These are phyloP conservation scores for Sporobolus alterniflorus DNA, from an alignment of 202 grass and related monocot genomes.

Conservation along the genomic window DNA sequence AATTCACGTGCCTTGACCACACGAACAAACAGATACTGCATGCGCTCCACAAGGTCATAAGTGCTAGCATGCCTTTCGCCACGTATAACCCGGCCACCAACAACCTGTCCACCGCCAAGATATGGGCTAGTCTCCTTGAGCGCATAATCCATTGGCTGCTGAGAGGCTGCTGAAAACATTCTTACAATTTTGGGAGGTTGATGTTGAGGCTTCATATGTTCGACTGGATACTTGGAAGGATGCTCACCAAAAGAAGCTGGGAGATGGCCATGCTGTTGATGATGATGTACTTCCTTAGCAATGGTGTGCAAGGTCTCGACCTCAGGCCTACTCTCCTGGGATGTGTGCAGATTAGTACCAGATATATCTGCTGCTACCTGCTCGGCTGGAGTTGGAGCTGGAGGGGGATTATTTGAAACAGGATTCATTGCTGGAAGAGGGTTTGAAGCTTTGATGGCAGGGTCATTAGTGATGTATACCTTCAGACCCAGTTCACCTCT, in stretches of 20 bases:
- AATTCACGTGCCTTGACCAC: constrained; percentile 94
- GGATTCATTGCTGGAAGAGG: constrained; percentile 74
- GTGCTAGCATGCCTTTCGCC: constrained; percentile 84
- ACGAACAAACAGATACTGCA: constrained; percentile 97
- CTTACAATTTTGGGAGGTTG: constrained; percentile 65
- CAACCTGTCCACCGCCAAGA: constrained; percentile 92
- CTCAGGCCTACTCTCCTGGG: constrained; percentile 49
- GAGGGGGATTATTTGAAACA: constrained; percentile 56
- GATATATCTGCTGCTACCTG: constrained; percentile 64
- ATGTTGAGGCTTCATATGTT: constrained; percentile 73
- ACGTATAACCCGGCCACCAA: constrained; percentile 88
- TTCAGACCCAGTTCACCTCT: constrained; percentile 90
- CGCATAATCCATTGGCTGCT: constrained; percentile 89
- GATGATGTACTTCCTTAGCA: constrained; percentile 58
- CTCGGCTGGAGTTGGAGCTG: constrained; percentile 49
- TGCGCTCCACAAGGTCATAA: constrained; percentile 95
- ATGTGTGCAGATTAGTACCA: constrained; percentile 47
- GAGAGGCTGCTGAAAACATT: constrained; percentile 86
- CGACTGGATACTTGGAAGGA: constrained; percentile 55
- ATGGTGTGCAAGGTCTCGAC: constrained; percentile 58
- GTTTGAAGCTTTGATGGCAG: constrained; percentile 79
- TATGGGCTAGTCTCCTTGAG: constrained; percentile 95
- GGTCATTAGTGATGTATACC: constrained; percentile 90
- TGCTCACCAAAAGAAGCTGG: constrained; percentile 57
- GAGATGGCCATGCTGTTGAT: constrained; percentile 51